Percentiles rank a stretch among this genome's conserved stretches.
Evolutionary conservation across 192 early-diverging fungal species (phyloP).

Genomic region (Umbelopsis sp.): DNA sequence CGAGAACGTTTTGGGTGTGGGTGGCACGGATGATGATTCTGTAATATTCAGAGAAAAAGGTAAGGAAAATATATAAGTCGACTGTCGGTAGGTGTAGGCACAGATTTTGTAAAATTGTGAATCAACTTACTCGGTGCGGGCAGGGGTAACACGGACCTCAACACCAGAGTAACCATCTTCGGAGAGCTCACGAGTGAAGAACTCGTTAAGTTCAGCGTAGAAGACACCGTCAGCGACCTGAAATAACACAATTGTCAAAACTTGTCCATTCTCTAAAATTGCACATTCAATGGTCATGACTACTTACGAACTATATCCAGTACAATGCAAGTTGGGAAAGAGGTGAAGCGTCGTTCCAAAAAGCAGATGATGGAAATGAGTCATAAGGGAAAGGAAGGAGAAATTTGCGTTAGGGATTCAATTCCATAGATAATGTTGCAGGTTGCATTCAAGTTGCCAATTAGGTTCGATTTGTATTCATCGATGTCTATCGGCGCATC

Average conservation of each 20-base stretch:
- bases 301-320: slow-evolving; percentile 31
- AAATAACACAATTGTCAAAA: neutral
- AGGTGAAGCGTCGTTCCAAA: neutral
- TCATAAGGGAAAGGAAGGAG: neutral
- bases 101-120: neutral
- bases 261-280: neutral
- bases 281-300: neutral
- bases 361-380: neutral
- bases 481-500: slow-evolving; percentile 15
- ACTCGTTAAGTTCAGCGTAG: slow-evolving; percentile 99
- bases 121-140: slow-evolving; percentile 81
- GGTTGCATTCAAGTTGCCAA: neutral
- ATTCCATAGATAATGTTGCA: neutral
- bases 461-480: neutral
- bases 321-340: neutral
- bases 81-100: neutral
- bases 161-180: slow-evolving; percentile 99
- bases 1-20: slow-evolving; percentile 96
- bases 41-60: neutral
- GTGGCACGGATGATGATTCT: slow-evolving; percentile 98
- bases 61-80: neutral
- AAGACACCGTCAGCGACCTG: slow-evolving; percentile 99
- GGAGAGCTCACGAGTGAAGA: slow-evolving; percentile 96
- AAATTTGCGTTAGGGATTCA: slow-evolving; percentile 5
- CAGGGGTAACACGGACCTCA: slow-evolving; percentile 99